Evolutionary conservation across 169 alveolate species (phyloP).

Genomic region (Plasmodium blacklocki): DNA sequence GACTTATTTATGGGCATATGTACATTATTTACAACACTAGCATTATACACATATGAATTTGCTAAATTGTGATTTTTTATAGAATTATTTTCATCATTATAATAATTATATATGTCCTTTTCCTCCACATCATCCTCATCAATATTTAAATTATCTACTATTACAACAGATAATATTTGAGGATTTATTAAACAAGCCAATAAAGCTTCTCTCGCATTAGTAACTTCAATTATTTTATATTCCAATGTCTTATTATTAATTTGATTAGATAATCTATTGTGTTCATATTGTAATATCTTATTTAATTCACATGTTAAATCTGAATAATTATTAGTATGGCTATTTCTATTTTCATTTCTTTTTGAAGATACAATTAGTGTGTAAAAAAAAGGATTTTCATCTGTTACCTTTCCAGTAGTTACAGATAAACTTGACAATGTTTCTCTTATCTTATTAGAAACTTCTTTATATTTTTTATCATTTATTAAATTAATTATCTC

Average conservation of each 20-base stretch:
- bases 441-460: slow-evolving; percentile 53
- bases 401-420: slow-evolving; percentile 53
- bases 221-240: slow-evolving; percentile 81
- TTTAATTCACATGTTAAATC: slow-evolving; percentile 70
- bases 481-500: slow-evolving; percentile 60
- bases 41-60: background rate
- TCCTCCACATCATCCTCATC: slow-evolving; percentile 45
- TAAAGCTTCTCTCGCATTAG: slow-evolving; percentile 78
- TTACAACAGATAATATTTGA: slow-evolving; percentile 79
- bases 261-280: slow-evolving; percentile 68
- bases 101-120: slow-evolving; percentile 1
- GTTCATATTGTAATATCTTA: slow-evolving; percentile 69
- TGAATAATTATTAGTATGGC: slow-evolving; percentile 17
- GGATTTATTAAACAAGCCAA: slow-evolving; percentile 79
- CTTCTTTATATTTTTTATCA: slow-evolving; percentile 75
- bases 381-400: slow-evolving; percentile 71
- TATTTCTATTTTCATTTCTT: slow-evolving; percentile 46
- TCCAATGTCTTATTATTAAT: slow-evolving; percentile 64
- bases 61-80: slow-evolving; percentile 5
- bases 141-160: slow-evolving; percentile 79
- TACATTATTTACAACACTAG: background rate
- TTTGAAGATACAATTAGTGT: slow-evolving; percentile 60
- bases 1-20: slow-evolving; percentile 13
- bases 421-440: slow-evolving; percentile 66
- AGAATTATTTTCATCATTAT: slow-evolving; percentile 1